These are phyloP conservation scores for Hypoxylon rickii DNA, from an alignment of 495 filamentous ascomycete genomes.

Conservation along the genomic window DNA sequence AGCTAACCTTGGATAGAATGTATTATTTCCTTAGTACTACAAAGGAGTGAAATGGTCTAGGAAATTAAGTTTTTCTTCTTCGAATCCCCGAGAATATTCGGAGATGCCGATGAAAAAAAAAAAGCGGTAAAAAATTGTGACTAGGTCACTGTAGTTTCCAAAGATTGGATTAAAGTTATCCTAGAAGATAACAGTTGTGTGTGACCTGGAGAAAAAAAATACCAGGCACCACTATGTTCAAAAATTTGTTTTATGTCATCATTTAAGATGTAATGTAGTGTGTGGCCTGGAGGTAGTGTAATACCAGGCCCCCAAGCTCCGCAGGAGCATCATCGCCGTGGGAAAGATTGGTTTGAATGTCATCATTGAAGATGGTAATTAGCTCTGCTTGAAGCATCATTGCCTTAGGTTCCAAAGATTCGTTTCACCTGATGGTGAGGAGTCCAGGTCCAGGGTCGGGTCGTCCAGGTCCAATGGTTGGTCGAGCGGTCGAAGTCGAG, in stretches of 20 bases:
- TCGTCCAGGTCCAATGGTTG: too few relatives aligned
- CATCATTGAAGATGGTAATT: too few relatives aligned
- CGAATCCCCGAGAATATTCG: slow-evolving; percentile 5
- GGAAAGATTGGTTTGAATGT: too few relatives aligned
- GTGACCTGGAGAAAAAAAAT: too few relatives aligned
- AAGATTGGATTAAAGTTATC: neutral
- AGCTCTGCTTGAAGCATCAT: neutral
- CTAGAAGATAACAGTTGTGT: too few relatives aligned
- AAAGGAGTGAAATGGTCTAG: too few relatives aligned
- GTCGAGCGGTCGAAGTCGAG: neutral
- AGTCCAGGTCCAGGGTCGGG: neutral
- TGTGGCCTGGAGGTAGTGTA: slow-evolving; percentile 3
- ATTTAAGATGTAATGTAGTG: too few relatives aligned
- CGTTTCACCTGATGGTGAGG: neutral
- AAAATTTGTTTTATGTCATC: too few relatives aligned
- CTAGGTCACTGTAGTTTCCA: neutral
- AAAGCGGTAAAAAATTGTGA: neutral
- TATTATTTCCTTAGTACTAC: too few relatives aligned
- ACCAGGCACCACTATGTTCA: too few relatives aligned
- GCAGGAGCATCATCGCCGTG: neutral
- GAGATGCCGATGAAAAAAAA: slow-evolving; percentile 21
- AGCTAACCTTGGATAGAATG: too few relatives aligned
- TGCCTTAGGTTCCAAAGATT: neutral
- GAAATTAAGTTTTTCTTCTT: slow-evolving; percentile 10
- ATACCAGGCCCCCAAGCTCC: neutral